phyloP scores from a whole-genome alignment of 768 basidiomycete genomes.

The Trametes maxima region DNA sequence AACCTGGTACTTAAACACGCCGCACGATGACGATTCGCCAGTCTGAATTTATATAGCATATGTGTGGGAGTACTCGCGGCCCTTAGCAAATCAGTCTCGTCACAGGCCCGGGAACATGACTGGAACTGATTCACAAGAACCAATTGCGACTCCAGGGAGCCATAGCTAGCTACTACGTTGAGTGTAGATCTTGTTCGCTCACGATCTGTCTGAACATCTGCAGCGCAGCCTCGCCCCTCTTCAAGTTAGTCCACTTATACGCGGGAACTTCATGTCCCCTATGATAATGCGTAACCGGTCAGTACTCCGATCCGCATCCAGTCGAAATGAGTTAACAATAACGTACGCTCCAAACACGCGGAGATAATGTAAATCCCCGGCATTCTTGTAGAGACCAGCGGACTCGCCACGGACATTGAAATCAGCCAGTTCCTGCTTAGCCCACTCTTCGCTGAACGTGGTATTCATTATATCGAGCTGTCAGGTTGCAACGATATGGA shows the following conservation, averaged over 20 bases:
- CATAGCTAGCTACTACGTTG: conserved; percentile 16
- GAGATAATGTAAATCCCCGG: conserved; percentile 57
- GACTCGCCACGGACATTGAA: conserved; percentile 53
- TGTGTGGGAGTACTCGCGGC: too few relatives aligned
- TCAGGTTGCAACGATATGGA: not conserved
- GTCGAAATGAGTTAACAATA: not conserved
- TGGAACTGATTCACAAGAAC: too few relatives aligned
- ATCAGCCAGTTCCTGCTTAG: conserved; percentile 45
- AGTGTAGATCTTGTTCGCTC: conserved; percentile 24
- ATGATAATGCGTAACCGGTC: not conserved
- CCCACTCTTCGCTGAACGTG: conserved; percentile 43
- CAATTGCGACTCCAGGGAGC: not conserved
- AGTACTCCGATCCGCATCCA: not conserved
- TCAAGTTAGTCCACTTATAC: conserved; percentile 26
- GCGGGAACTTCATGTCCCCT: conserved; percentile 34
- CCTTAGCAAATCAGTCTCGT: too few relatives aligned
- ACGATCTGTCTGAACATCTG: conserved; percentile 36
- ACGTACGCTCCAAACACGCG: conserved; percentile 42
- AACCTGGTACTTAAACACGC: too few relatives aligned
- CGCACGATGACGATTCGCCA: too few relatives aligned
- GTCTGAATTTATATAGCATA: too few relatives aligned
- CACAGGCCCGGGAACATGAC: too few relatives aligned
- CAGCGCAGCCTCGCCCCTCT: conserved; percentile 28
- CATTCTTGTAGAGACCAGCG: conserved; percentile 58
- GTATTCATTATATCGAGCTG: conserved; percentile 50